Evolutionary conservation across 2,329 filamentous ascomycete species (phyloP).

Genomic region (Shiraia bambusicola): DNA sequence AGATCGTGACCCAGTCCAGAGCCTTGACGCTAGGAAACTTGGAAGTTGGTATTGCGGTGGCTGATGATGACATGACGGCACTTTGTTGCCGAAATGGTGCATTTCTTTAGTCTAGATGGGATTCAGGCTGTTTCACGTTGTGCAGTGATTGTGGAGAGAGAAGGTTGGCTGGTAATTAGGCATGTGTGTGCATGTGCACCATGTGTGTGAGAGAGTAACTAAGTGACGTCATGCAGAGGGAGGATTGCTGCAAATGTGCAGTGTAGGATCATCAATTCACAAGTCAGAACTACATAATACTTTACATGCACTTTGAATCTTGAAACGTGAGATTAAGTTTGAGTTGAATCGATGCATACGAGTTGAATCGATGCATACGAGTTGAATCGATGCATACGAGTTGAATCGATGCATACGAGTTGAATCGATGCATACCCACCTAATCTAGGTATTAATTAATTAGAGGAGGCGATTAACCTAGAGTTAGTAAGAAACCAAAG

Average conservation of each 20-base stretch:
- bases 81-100: neutral
- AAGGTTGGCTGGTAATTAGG: neutral
- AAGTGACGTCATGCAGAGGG: slow-evolving; percentile 4
- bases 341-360: no score
- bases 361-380: no score
- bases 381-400: no score
- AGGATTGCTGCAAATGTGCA: neutral
- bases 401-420: no score
- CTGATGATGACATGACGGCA: slow-evolving; percentile 22
- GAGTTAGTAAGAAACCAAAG: no score
- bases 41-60: slow-evolving; percentile 27
- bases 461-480: no score
- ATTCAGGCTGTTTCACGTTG: neutral
- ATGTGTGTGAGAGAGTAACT: neutral
- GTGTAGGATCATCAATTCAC: neutral
- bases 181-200: neutral
- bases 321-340: no score
- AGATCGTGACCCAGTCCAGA: slow-evolving; percentile 11
- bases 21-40: slow-evolving; percentile 10
- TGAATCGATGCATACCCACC: no score
- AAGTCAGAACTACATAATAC: no score
- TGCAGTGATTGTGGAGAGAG: neutral
- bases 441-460: no score
- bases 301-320: no score
- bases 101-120: neutral